These are phyloP conservation scores for Fusarium verticillioides DNA, from an alignment of 2,329 filamentous ascomycete genomes.

Conservation along the genomic window DNA sequence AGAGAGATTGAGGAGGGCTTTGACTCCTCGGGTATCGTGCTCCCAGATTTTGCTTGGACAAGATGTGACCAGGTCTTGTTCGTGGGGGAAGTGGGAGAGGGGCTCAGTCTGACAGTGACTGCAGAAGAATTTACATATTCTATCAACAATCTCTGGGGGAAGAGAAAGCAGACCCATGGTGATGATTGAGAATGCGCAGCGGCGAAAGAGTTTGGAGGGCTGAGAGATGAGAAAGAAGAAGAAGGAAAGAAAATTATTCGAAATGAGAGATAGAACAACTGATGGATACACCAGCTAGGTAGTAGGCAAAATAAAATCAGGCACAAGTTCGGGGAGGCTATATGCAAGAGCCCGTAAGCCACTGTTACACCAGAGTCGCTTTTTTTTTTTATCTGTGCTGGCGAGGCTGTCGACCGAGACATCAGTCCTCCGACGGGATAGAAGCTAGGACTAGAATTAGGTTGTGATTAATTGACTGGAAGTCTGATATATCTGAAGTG, in stretches of 20 bases:
- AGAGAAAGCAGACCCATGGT: background rate
- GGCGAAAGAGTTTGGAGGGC: background rate
- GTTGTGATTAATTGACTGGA: no score
- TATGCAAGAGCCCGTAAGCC: background rate
- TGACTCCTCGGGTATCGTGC: accelerated
- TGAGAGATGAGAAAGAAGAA: background rate
- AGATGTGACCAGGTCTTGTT: accelerated
- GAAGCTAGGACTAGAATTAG: background rate
- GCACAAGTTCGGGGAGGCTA: background rate
- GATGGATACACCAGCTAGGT: background rate
- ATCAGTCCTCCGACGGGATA: background rate
- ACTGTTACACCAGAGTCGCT: background rate
- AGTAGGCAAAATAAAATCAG: background rate
- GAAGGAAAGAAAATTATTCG: background rate
- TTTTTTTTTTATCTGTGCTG: no score
- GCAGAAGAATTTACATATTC: accelerated
- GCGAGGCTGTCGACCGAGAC: background rate
- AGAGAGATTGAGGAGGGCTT: background rate
- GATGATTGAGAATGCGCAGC: accelerated
- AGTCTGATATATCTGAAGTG: no score
- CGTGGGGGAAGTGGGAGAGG: background rate
- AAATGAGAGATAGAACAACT: background rate
- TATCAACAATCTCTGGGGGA: background rate
- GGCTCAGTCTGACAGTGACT: accelerated
- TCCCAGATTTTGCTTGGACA: background rate